Base-by-base conservation (phyloP, 192 early-diverging fungal genomes). In the Rhizoclosmatium globosum region DNA sequence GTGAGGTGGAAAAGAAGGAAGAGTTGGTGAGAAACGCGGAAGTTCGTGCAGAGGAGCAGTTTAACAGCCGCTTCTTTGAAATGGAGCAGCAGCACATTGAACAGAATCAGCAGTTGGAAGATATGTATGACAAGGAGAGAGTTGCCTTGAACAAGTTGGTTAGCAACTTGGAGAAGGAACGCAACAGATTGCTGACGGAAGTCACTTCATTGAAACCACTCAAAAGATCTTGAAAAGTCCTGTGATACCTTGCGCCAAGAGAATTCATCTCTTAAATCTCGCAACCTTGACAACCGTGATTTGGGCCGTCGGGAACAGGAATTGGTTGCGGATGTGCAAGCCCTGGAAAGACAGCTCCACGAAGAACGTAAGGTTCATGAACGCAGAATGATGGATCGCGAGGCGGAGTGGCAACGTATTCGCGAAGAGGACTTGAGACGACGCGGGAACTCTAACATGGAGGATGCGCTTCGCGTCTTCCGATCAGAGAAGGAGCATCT, bases 1-100 rank as follows among this genome's bases (percentile, higher is more conserved):
- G n/a, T n/a, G n/a, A n/a, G n/a, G n/a, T n/a, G n/a, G n/a, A n/a
- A 31, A 48, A n/a, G 11, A 78, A 79, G 23, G 76, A 78, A 47
- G 38, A 56, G 13, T 9, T 47, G 42, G 43, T 82, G 39, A 23
- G 46, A 47, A 46, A 66, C 42, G 73, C 72, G 31, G 73, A 75
- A 48, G 21, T 58, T 13, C 47, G 38, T 23, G 60, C 62, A 0
- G 79, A 82, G 31, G 82, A 81, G 9, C 47, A 72, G 44, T 67
- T 83, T 19, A 83, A 84, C 47, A 61, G 43, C 17, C 75, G 81
- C 45, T 83, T 84, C 53, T 84, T 82, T 47, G 85, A 85, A 46
- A 62, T 80, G 64, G 79, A 80, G 45, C 79, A 80, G 31, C 64
- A 66, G 56, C 80, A 84, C 60, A 83, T 84, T 71, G 85, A 85